A percentile compares a stretch with the other conserved stretches of the same genome.
phyloP scores from a whole-genome alignment of 2,329 filamentous ascomycete genomes.

The Westerdykella ornata region DNA sequence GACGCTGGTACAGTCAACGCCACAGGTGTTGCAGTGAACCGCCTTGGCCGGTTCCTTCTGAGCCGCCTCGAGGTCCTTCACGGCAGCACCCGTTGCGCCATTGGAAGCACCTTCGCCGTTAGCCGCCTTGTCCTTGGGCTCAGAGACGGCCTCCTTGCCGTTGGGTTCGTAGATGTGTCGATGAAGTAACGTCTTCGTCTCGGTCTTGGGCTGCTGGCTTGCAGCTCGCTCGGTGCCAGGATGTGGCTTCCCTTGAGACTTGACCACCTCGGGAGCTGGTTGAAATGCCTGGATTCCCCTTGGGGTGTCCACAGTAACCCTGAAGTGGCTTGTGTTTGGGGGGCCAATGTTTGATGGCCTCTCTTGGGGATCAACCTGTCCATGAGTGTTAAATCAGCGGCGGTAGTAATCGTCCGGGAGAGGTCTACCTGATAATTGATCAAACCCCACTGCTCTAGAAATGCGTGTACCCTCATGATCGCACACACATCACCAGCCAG shows the following conservation, averaged over 20 bases:
- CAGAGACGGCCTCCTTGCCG: conserved; percentile 70
- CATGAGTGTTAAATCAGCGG: not conserved
- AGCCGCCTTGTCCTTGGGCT: conserved; percentile 55
- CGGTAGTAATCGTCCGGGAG: conserved; percentile 1
- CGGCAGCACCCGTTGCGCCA: conserved; percentile 52
- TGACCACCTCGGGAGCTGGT: conserved; percentile 66
- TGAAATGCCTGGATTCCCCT: conserved; percentile 93
- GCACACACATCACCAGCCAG: conserved; percentile 95
- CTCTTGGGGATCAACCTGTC: conserved; percentile 88
- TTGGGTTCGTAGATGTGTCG: conserved; percentile 94
- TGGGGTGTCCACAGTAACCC: conserved; percentile 90
- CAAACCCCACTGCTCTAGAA: conserved; percentile 96
- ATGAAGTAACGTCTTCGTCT: conserved; percentile 85
- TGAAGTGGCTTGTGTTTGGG: conserved; percentile 95
- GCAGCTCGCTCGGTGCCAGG: conserved; percentile 66
- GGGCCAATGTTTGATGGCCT: conserved; percentile 92
- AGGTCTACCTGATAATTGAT: conserved; percentile 89
- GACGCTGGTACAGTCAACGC: conserved; percentile 74
- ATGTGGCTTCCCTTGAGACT: conserved; percentile 55
- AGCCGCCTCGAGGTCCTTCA: conserved; percentile 56
- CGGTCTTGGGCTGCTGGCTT: conserved; percentile 63
- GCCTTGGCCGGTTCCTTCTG: conserved; percentile 58
- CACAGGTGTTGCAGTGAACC: conserved; percentile 83
- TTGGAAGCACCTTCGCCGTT: conserved; percentile 62
- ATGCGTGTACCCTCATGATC: conserved; percentile 97